Conservation (phyloP, 495 filamentous ascomycete species). For the Lasiosphaeria ovina region DNA sequence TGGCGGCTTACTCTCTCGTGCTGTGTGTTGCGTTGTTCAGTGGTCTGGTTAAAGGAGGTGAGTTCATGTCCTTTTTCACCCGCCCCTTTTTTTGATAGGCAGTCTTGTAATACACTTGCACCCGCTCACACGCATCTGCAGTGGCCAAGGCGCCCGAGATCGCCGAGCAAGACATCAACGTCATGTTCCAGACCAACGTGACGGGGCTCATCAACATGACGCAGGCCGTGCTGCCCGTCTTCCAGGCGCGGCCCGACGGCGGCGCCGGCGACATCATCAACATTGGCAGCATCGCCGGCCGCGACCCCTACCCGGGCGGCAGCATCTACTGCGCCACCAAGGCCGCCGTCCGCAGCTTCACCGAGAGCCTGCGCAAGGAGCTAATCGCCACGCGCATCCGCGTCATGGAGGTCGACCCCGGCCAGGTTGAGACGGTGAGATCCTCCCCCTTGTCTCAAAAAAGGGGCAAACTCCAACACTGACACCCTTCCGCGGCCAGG, state of each 20-base stretch:
- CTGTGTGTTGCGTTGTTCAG: conserved; percentile 5
- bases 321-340: conserved; percentile 97
- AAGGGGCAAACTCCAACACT: too few relatives aligned
- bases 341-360: conserved; percentile 87
- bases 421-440: conserved; percentile 89
- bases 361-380: conserved; percentile 85
- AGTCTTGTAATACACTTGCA: too few relatives aligned
- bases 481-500: conserved; percentile 40
- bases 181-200: conserved; percentile 93
- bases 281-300: conserved; percentile 90
- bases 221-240: conserved; percentile 82
- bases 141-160: conserved; percentile 86
- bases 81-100: too few relatives aligned
- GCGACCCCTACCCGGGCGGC: conserved; percentile 86
- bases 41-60: conserved; percentile 34
- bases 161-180: conserved; percentile 72
- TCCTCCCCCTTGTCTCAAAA: neutral
- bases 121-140: neutral
- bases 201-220: conserved; percentile 96
- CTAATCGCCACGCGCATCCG: conserved; percentile 82
- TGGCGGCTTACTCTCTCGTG: conserved; percentile 2
- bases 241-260: conserved; percentile 73
- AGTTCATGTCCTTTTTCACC: conserved; percentile 1
- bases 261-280: conserved; percentile 94
- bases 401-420: conserved; percentile 90